Evolutionary conservation across 2,329 filamentous ascomycete genomes (phyloP), one percentile per base, ranked within the genome.

Genomic region (Fusarium pininemorale): DNA sequence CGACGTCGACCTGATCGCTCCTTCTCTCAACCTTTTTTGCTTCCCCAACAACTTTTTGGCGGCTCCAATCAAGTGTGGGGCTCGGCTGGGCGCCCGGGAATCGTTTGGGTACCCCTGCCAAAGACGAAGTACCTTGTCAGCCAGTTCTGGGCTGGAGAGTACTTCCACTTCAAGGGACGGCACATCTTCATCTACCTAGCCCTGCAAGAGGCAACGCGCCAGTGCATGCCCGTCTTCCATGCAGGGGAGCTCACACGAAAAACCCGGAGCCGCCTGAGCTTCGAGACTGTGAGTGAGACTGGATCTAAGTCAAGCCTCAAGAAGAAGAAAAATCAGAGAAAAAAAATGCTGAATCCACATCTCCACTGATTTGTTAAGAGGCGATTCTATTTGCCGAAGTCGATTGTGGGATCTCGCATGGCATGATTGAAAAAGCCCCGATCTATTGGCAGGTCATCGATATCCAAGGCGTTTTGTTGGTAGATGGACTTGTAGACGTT

Each of bases 1-100:
- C 72, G 72, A 75, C 63, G 69, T 73, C 67, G 72, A 70, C 70
- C 66, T 65, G 51, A 41, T 55, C 35, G 37, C 51, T 55, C 24
- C 73, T 55, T 54, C 60, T 41, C 67, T 77, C 75, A 78, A 78
- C 75, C 77, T 73, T 64, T 71, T 75, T 71, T 69, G 54, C 55
- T 76, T 78, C 78, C 78, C 78, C 78, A 80, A 80, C 78, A 80
- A 80, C 69, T 79, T 79, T 75, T 73, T 66, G 56, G 63, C 61
- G 73, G 64, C 71, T 63, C 75, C 76, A 78, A 77, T 78, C 72
- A 63, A 22, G 18, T 51, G 62, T 66, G 64, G 63, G 63, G 57
- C 57, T 53, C 71, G 38, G 51, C 35, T 55, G 48, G 51, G 45
- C 41, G 24, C 51, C 51, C 51, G 20, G 51, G 24, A 69, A 42